Base-by-base conservation (phyloP, 495 filamentous ascomycete species). In the Penicillium goetzii region DNA sequence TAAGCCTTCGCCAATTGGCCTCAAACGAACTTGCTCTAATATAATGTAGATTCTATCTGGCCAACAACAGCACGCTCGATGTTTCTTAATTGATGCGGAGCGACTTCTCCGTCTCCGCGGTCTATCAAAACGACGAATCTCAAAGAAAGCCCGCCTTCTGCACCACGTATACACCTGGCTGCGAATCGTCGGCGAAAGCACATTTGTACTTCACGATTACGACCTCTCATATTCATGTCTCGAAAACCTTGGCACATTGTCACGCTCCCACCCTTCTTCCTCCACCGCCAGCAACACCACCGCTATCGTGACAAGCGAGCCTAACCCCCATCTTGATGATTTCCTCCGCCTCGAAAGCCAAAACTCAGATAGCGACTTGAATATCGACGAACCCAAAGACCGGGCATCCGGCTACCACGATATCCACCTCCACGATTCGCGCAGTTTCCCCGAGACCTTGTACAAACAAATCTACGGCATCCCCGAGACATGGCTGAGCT, bases 111-210 rank as follows among this genome's bases (percentile, higher is more conserved):
- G 73, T 15, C 59, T 73, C 21, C 70, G 75, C 4, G 73, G 73
- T 0, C 43, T 77, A 6, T 62, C 72, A 15, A 77, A 77, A 36
- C 65, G 56, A n/a, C 59, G 68, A 15, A 77, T 77, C 17, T 77
- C 75, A 0, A 72, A 73, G 33, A 77, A 75, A 33, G 73, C 73
- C 4, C 73, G 75, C 0, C 68, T 77, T 17, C 57, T 77, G 17
- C 73, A 75, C 19, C 73, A 77, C 34, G 70, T 77, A 6, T 75
- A 77, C 23, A 77, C 75, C 0, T 77, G 75, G 75, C 63, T 74
- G 1, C 69, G 75, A 1, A 72, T 77, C 19, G 69, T 77, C 1
- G 72, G 75, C 0, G 75, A 77, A 45, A 77, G 75, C 64, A 77
- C 75, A 0, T 77, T 75, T 36, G 72, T 71, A 14, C 59, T 77